phyloP scores from a whole-genome alignment of 768 basidiomycete genomes.

The Boletus barrowsii region DNA sequence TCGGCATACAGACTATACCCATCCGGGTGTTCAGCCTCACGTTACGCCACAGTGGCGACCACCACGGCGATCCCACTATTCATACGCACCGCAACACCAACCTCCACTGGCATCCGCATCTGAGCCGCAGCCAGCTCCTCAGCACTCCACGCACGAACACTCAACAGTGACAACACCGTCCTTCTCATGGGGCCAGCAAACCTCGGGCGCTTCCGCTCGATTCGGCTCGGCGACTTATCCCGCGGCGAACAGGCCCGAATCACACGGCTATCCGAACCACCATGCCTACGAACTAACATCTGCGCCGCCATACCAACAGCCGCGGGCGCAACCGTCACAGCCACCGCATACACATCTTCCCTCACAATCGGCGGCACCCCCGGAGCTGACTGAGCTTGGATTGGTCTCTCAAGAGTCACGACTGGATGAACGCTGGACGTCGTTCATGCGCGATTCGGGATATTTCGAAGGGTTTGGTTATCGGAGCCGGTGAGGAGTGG shows the following conservation, averaged over 20 bases:
- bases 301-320: constrained; percentile 1
- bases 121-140: constrained; percentile 3
- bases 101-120: constrained; percentile 1
- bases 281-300: constrained; percentile 19
- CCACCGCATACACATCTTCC: constrained; percentile 2
- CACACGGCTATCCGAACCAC: constrained; percentile 9
- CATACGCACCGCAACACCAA: constrained; percentile 22
- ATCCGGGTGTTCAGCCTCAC: constrained; percentile 5
- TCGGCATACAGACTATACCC: constrained; percentile 6
- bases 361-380: constrained; percentile 19
- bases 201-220: constrained; percentile 1
- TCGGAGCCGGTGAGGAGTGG: constrained; percentile 16
- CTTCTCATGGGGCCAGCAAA: constrained; percentile 15
- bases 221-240: constrained; percentile 12
- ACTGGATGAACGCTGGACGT: constrained; percentile 57
- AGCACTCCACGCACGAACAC: constrained; percentile 20
- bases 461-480: constrained; percentile 37
- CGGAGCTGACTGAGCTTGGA: constrained; percentile 58
- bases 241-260: constrained; percentile 3
- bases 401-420: constrained; percentile 54
- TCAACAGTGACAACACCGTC: constrained; percentile 11
- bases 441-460: constrained; percentile 59
- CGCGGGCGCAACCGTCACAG: constrained; percentile 1
- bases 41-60: constrained; percentile 27
- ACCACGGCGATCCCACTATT: constrained; percentile 26